Evolutionary conservation across 75 land plant species (phyloP).

Genomic region (Sequoia sempervirens): DNA sequence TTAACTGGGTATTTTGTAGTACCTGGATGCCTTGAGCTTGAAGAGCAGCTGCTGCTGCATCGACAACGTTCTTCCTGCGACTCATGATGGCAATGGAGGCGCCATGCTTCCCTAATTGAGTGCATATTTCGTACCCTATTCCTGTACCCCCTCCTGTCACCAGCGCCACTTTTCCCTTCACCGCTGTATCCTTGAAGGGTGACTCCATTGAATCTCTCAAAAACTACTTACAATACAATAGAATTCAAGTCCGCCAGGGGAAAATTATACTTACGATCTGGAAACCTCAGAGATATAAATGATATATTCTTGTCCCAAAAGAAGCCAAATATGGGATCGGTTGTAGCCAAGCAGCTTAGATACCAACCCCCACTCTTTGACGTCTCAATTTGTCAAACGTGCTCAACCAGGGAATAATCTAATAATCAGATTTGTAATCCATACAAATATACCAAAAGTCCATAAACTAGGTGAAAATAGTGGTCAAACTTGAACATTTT

Average conservation of each 20-base stretch:
- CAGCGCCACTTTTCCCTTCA: slow-evolving; percentile 85
- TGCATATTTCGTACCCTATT: slow-evolving; percentile 80
- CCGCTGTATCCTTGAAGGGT: slow-evolving; percentile 52
- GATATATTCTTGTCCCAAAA: background rate
- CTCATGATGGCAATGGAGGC: slow-evolving; percentile 87
- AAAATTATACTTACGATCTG: background rate
- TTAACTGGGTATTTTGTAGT: background rate
- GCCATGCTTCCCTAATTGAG: slow-evolving; percentile 81
- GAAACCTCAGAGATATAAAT: background rate
- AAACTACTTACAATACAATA: background rate
- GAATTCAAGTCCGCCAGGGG: background rate
- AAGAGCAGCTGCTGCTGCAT: slow-evolving; percentile 58
- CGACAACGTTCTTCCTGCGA: slow-evolving; percentile 62
- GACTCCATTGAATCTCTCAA: slow-evolving; percentile 41
- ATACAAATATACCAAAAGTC: too few species aligned
- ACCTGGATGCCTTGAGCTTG: slow-evolving; percentile 61
- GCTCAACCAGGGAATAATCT: too few species aligned
- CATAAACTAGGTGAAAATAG: too few species aligned
- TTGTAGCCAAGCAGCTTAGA: background rate
- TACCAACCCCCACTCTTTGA: too few species aligned
- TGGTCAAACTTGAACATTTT: too few species aligned
- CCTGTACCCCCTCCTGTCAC: slow-evolving; percentile 91
- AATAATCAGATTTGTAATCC: too few species aligned
- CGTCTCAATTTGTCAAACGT: too few species aligned
- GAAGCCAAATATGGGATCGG: background rate